Evolutionary conservation across 2,329 filamentous ascomycete species (phyloP), one percentile per base, ranked within the genome.

Genomic region (Hypoxylon sp.): DNA sequence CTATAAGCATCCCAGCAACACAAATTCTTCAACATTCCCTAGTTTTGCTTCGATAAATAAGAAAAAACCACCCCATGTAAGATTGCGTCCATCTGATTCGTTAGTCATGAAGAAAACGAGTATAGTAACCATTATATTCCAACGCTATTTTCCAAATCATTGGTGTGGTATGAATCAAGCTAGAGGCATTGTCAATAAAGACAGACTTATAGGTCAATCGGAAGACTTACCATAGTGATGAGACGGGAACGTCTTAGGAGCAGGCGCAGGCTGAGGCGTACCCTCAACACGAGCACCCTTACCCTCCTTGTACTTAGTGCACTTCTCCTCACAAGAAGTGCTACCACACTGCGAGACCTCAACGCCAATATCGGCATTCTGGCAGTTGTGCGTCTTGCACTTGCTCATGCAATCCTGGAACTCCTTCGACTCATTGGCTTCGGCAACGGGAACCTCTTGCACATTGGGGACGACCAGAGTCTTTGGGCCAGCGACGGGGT

Each of bases 351-450:
- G 61, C 23, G 53, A 51, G 16, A 68, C 14, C 5, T 51, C 46
- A 2, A 58, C 2, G 5, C 50, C 62, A 30, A 68, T 23, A 21
- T 56, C 61, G 2, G 64, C 54, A 21, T 37, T 54, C 60, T 69
- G 64, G 59, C 64, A 68, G 41, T 68, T 63, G 50, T 56, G 51
- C 5, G 66, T 54, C 8, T 12, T 30, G 64, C 69, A 68, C 23
- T 59, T 8, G 21, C 11, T 27, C 27, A 66, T 9, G 53, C 69
- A 70, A n/a, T 34, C 23, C 16, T 69, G 46, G 54, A 47, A 68
- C 8, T 68, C 65, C 2, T 46, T 14, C n/a, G 23, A 41, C 14
- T 48, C 43, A 19, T 45, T 5, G 1, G 39, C 50, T 11, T n/a
- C 55, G 5, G 37, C 32, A 3, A 54, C 50, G 9, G 59, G 63